phyloP scores from a whole-genome alignment of 768 basidiomycete species.

The Hygrophoropsis aurantiaca region DNA sequence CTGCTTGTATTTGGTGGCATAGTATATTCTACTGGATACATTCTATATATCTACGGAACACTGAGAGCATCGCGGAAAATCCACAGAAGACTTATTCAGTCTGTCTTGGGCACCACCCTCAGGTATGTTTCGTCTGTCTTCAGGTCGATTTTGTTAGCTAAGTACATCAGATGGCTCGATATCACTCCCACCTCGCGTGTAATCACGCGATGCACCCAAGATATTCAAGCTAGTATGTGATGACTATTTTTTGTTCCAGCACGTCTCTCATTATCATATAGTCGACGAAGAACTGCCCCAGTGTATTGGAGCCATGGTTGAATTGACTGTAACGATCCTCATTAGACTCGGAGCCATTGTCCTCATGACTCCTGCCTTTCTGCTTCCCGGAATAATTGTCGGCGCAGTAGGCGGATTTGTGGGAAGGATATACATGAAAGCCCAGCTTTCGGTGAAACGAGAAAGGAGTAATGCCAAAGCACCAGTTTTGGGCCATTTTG shows the following conservation, averaged over 20 bases:
- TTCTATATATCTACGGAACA: conserved; percentile 46
- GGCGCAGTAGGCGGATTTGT: conserved; percentile 40
- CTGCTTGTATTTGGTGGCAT: conserved; percentile 32
- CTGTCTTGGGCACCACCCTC: conserved; percentile 59
- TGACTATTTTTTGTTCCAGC: background rate
- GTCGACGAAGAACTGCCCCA: conserved; percentile 36
- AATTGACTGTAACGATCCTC: conserved; percentile 31
- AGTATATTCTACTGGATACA: conserved; percentile 32
- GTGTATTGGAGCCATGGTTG: conserved; percentile 24
- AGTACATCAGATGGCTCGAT: conserved; percentile 47
- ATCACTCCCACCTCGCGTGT: conserved; percentile 54
- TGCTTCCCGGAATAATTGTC: conserved; percentile 36
- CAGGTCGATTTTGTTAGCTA: conserved; percentile 26
- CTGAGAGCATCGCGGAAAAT: conserved; percentile 55
- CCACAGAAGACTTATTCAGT: conserved; percentile 49
- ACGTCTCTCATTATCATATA: conserved; percentile 5
- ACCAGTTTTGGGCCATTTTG: conserved; percentile 51
- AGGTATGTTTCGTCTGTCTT: conserved; percentile 45
- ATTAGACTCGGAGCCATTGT: conserved; percentile 38
- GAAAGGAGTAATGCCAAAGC: conserved; percentile 52
- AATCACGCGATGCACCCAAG: conserved; percentile 65
- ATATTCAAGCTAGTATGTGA: conserved; percentile 43
- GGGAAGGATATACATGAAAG: conserved; percentile 53
- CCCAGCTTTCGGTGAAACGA: conserved; percentile 56
- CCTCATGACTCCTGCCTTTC: conserved; percentile 38